phyloP scores from a whole-genome alignment of 129 eudicot genomes.

The Flaveria brownii region DNA sequence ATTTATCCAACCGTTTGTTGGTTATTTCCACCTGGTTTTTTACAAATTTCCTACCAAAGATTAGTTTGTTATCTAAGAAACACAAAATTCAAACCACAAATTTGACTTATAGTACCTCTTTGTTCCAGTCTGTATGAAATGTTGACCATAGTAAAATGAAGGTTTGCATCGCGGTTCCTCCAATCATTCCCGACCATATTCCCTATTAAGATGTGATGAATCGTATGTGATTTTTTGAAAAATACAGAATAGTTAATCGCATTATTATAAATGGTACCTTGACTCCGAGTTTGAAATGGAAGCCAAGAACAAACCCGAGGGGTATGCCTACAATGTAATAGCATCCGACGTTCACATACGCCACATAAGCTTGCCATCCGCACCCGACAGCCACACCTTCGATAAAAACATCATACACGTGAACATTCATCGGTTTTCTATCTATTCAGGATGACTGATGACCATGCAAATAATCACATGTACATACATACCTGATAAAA shows the following conservation, averaged over 20 bases:
- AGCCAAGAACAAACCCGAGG: conserved; percentile 70
- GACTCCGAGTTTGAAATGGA: conserved; percentile 67
- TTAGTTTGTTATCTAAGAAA: background rate
- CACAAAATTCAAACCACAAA: background rate
- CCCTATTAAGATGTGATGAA: conserved; percentile 43
- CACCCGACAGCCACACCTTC: conserved; percentile 88
- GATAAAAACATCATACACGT: background rate
- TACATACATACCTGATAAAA: conserved; percentile 1
- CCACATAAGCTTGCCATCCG: conserved; percentile 98
- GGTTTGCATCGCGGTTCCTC: conserved; percentile 82
- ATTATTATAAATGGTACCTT: conserved; percentile 45
- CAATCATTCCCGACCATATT: conserved; percentile 90
- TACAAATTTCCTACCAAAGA: background rate
- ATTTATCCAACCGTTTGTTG: conserved; percentile 52
- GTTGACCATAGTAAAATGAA: conserved; percentile 59
- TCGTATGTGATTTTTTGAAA: conserved; percentile 1
- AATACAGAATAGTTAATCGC: background rate
- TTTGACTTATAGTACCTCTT: conserved; percentile 49
- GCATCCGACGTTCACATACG: conserved; percentile 83
- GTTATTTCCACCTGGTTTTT: conserved; percentile 67
- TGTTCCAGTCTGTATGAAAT: conserved; percentile 68
- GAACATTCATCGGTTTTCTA: background rate
- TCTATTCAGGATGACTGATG: background rate
- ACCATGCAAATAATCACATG: background rate
- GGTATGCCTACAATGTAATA: conserved; percentile 87